Percentiles rank a stretch among this genome's conserved stretches.
These are phyloP conservation scores for Vanderwaltozyma yarrowii DNA, from an alignment of 805 yeast species.

Conservation along the genomic window DNA sequence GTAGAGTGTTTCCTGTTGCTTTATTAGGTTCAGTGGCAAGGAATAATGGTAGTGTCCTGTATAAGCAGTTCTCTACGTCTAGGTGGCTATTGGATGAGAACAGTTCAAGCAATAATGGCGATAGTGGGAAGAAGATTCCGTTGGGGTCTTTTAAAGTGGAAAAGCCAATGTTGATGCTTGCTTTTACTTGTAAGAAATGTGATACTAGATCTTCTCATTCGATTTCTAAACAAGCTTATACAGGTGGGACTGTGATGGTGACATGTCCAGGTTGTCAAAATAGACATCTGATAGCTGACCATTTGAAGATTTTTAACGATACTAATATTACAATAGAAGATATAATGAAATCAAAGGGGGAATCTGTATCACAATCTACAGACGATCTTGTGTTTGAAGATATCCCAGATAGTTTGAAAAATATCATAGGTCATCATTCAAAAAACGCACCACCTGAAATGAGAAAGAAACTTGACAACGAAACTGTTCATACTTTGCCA, in stretches of 20 bases:
- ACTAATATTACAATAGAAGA: constrained; percentile 65
- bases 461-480: constrained; percentile 14
- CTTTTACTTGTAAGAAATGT: constrained; percentile 89
- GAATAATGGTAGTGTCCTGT: no score
- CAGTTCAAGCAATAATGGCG: no score
- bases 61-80: no score
- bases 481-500: constrained; percentile 12
- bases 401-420: constrained; percentile 24
- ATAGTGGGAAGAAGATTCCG: background rate
- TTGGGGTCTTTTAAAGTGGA: constrained; percentile 40
- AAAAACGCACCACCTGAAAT: constrained; percentile 50
- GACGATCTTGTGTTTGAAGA: constrained; percentile 51
- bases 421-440: constrained; percentile 51
- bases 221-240: constrained; percentile 89
- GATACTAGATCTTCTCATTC: constrained; percentile 74
- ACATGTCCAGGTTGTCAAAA: constrained; percentile 88
- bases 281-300: constrained; percentile 88
- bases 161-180: constrained; percentile 73
- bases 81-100: background rate
- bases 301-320: constrained; percentile 74
- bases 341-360: constrained; percentile 65
- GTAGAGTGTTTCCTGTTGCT: no score
- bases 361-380: constrained; percentile 50
- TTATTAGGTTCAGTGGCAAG: no score
- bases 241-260: constrained; percentile 73